Evolutionary conservation across 1,139 yeast genomes (phyloP).

Genomic region (Blastobotrys persicus): DNA sequence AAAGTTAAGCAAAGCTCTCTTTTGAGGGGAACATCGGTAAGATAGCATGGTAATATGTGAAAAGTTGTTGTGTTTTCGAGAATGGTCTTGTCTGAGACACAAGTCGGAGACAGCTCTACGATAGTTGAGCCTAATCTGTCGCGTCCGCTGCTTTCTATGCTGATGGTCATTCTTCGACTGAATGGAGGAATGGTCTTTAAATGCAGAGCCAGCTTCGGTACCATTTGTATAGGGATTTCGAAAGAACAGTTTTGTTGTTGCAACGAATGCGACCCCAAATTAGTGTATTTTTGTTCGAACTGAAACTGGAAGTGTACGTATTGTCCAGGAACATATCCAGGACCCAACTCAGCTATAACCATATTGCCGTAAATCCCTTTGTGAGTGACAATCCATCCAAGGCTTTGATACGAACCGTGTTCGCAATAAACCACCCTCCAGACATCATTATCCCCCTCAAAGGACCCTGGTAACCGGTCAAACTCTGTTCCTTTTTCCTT

Average conservation of each 20-base stretch:
- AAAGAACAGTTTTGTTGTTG: background rate
- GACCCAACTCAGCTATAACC: slow-evolving; percentile 6
- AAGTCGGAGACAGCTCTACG: background rate
- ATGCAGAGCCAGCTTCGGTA: background rate
- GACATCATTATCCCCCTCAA: background rate
- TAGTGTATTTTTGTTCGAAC: background rate
- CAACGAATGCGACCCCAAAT: background rate
- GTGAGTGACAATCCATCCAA: slow-evolving; percentile 4
- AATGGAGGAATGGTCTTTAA: slow-evolving; percentile 5
- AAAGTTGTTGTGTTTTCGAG: background rate
- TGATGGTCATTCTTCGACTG: background rate
- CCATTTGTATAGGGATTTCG: background rate
- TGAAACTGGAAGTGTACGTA: slow-evolving; percentile 2
- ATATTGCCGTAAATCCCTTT: slow-evolving; percentile 4
- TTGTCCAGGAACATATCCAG: slow-evolving; percentile 1
- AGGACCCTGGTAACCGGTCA: background rate
- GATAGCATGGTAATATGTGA: background rate
- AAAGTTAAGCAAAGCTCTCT: slow-evolving; percentile 9
- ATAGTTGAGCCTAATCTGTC: background rate
- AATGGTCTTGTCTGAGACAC: background rate
- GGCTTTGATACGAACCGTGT: slow-evolving; percentile 3
- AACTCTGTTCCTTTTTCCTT: too few relatives aligned
- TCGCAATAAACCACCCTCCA: slow-evolving; percentile 3
- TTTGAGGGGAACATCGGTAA: slow-evolving; percentile 13
- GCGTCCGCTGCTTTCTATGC: background rate